Percentiles rank a stretch among this genome's conserved stretches.
Conservation (phyloP, 192 early-diverging fungal species). For the Radiomyces spectabilis region DNA sequence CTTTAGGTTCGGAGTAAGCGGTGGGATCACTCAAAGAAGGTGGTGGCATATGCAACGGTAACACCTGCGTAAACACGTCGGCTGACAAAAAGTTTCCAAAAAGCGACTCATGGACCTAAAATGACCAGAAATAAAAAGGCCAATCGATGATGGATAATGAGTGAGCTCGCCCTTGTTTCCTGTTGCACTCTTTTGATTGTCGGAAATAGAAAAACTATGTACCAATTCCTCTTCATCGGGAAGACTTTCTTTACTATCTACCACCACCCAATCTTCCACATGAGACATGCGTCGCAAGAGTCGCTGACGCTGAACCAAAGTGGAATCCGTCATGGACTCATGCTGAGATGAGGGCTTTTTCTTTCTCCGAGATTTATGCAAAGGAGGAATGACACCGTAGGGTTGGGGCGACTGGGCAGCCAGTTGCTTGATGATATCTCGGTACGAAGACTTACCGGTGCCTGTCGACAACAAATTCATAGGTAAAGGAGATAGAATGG, state of each 20-base stretch:
- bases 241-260: slow-evolving; percentile 27
- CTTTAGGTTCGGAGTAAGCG: background rate
- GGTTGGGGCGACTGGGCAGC: slow-evolving; percentile 22
- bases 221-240: slow-evolving; percentile 34
- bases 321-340: no score
- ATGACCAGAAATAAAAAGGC: background rate
- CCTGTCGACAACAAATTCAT: background rate
- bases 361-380: slow-evolving; percentile 12
- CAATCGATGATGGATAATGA: no score
- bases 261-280: slow-evolving; percentile 27
- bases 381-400: slow-evolving; percentile 27
- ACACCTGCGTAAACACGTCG: slow-evolving; percentile 23
- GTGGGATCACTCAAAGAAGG: slow-evolving; percentile 21
- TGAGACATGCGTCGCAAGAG: slow-evolving; percentile 26
- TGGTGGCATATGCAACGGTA: slow-evolving; percentile 29
- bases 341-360: slow-evolving; percentile 4
- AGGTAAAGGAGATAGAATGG: background rate
- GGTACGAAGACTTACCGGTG: slow-evolving; percentile 9
- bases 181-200: background rate
- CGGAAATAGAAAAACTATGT: background rate
- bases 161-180: background rate
- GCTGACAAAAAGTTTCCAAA: slow-evolving; percentile 26
- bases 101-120: slow-evolving; percentile 14
- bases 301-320: background rate
- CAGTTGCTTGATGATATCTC: slow-evolving; percentile 26